These are phyloP conservation scores for Acanthochlamys bracteata DNA, from an alignment of 106 monocot species.

Conservation along the genomic window DNA sequence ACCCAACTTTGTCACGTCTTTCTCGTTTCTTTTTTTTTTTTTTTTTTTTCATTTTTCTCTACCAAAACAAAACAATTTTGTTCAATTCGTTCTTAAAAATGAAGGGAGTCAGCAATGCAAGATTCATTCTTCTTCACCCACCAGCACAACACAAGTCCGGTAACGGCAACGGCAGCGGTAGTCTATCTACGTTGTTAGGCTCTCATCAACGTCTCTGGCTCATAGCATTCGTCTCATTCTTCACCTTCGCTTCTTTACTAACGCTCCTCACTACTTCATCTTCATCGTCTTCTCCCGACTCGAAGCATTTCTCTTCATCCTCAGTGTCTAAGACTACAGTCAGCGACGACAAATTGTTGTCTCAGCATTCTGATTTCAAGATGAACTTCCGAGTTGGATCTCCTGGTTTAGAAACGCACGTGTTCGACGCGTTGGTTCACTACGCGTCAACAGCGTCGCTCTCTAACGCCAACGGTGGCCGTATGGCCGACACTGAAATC, in stretches of 20 bases:
- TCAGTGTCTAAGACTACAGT: neutral
- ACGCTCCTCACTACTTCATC: slow-evolving; percentile 30
- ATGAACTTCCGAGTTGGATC: too few species aligned
- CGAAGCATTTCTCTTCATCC: neutral
- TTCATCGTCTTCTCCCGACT: neutral
- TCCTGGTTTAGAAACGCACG: slow-evolving; percentile 7
- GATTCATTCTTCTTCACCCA: slow-evolving; percentile 36
- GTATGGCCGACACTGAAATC: slow-evolving; percentile 59
- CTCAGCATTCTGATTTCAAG: neutral
- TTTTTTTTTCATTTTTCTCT: too few species aligned
- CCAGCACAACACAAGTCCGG: slow-evolving; percentile 10
- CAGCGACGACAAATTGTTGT: too few species aligned
- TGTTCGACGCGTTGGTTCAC: slow-evolving; percentile 56
- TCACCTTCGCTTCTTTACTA: slow-evolving; percentile 20
- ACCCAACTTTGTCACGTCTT: neutral
- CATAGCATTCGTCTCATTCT: slow-evolving; percentile 40
- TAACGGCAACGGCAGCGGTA: neutral
- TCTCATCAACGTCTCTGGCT: slow-evolving; percentile 39
- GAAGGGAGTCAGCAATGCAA: slow-evolving; percentile 24
- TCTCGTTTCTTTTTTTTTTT: neutral
- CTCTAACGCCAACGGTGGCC: slow-evolving; percentile 21
- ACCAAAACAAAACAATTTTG: too few species aligned
- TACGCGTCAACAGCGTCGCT: slow-evolving; percentile 29
- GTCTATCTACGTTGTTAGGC: neutral
- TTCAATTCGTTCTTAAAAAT: neutral